These are phyloP conservation scores for Cyberlindnera misumaiensis DNA, from an alignment of 805 yeast species.

Conservation along the genomic window DNA sequence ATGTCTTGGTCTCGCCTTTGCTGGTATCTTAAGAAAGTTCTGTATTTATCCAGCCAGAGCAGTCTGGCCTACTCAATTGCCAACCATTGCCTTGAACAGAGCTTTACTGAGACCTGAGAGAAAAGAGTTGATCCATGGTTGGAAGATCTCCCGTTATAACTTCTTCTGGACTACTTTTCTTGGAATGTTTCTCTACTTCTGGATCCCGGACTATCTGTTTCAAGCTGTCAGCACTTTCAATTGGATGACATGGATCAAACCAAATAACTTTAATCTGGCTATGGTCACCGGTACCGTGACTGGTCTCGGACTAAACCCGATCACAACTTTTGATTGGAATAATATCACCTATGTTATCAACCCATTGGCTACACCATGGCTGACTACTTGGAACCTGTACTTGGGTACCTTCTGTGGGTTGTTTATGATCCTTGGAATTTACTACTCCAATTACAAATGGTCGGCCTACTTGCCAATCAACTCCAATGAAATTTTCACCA, in stretches of 20 bases:
- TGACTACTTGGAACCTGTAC: conserved; percentile 25
- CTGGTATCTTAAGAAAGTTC: conserved; percentile 55
- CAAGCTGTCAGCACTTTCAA: conserved; percentile 36
- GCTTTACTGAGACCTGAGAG: conserved; percentile 35
- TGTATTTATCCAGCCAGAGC: conserved; percentile 44
- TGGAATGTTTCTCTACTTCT: conserved; percentile 34
- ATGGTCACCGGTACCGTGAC: conserved; percentile 38
- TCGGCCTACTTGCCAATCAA: conserved; percentile 35
- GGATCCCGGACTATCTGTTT: conserved; percentile 40
- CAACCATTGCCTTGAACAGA: conserved; percentile 44
- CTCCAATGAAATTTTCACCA: conserved; percentile 44
- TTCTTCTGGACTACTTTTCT: conserved; percentile 27
- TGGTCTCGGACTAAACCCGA: conserved; percentile 50
- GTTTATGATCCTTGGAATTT: conserved; percentile 28
- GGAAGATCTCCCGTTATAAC: conserved; percentile 28
- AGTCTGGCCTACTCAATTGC: conserved; percentile 48
- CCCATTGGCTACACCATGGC: conserved; percentile 42
- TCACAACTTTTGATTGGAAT: conserved; percentile 51
- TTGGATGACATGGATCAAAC: conserved; percentile 57
- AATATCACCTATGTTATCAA: conserved; percentile 31
- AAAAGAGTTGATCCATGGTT: conserved; percentile 27
- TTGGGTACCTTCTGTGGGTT: conserved; percentile 30
- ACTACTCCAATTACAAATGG: conserved; percentile 37
- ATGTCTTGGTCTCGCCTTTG: conserved; percentile 61
- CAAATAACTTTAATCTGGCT: conserved; percentile 41